Evolutionary conservation across 495 filamentous ascomycete species (phyloP), one percentile per base, ranked within the genome.

Genomic region (Hypoxylon trugodes): DNA sequence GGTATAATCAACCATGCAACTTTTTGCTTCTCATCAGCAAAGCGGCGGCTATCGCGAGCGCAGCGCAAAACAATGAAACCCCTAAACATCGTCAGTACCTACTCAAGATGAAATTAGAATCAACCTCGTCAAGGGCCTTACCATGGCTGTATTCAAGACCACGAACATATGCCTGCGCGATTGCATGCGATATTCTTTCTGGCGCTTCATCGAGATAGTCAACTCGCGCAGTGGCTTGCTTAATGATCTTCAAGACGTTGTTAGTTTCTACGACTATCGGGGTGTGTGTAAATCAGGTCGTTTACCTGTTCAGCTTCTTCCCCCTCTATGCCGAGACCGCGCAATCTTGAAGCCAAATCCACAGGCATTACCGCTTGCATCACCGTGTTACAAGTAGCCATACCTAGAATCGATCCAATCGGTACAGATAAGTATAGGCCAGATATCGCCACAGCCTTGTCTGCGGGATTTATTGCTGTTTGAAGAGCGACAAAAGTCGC

Each of bases 401-500:
- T 72, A 10, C 85, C 84, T 0, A 83, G 69, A 0, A 81, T 84
- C 59, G 82, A 74, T 22, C 79, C 80, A 30, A 87, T 74, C 13
- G 78, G 82, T 18, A 73, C 64, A 8, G 81, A 70, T 3, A 87
- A 69, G 62, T 82, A 82, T 57, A 84, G 80, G 1, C 82, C 82
- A 4, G 82, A 79, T 0, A 80, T 81, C 0, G 85, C 84, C 54
- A 85, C 82, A 0, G 83, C 84, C 7, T 83, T 76, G 50, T 87
- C 82, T 3, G 74, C 62, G 0, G 77, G 74, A 12, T 82, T 76
- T 15, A 87, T 62, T 24, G 80, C 72, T 4, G 82, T 76, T 16
- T 86, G 83, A 46, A 89, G 80, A 2, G 78, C 77, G 25, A 89
- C 76, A 65, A 88, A 89, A 0, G 81, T 72, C 0, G 84, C 78